Percentiles rank a stretch among this genome's conserved stretches.
phyloP scores from a whole-genome alignment of 2,329 filamentous ascomycete species.

The Neoascochyta sp. region DNA sequence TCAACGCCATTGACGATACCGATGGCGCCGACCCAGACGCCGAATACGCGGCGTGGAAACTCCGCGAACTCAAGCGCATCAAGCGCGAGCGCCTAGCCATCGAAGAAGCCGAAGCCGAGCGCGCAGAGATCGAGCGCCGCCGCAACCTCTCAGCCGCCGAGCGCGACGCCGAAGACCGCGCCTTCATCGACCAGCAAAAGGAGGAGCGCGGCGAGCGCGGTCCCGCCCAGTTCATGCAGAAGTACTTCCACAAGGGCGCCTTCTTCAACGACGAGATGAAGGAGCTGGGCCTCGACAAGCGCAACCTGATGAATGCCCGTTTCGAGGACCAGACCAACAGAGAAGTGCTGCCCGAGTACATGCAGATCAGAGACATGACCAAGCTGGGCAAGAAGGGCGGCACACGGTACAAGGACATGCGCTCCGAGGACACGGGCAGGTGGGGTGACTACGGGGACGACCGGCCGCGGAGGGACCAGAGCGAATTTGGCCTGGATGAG shows the following conservation, averaged over 20 bases:
- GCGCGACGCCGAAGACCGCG: conserved; percentile 78
- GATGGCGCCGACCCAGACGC: conserved; percentile 83
- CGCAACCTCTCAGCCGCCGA: conserved; percentile 84
- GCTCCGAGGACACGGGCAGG: conserved; percentile 81
- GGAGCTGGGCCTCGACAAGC: conserved; percentile 68
- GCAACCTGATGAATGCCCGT: conserved; percentile 80
- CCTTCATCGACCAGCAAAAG: conserved; percentile 70
- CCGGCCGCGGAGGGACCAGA: conserved; percentile 38
- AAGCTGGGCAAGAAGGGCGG: conserved; percentile 89
- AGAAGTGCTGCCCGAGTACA: conserved; percentile 79
- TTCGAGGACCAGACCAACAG: conserved; percentile 84
- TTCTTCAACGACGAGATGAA: conserved; percentile 85
- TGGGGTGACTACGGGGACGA: conserved; percentile 67
- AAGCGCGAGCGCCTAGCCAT: conserved; percentile 83
- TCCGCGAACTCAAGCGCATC: conserved; percentile 84
- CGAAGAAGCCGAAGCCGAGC: conserved; percentile 76
- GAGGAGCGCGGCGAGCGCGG: conserved; percentile 71
- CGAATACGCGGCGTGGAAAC: conserved; percentile 88
- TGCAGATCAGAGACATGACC: conserved; percentile 91
- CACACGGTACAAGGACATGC: conserved; percentile 84
- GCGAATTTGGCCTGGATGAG: conserved; percentile 56
- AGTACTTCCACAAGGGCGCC: conserved; percentile 94
- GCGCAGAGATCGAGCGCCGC: conserved; percentile 83
- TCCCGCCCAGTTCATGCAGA: conserved; percentile 87
- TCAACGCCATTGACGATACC: conserved; percentile 79